Conservation (phyloP, 345 rosid species). For the Camelina laxa region DNA sequence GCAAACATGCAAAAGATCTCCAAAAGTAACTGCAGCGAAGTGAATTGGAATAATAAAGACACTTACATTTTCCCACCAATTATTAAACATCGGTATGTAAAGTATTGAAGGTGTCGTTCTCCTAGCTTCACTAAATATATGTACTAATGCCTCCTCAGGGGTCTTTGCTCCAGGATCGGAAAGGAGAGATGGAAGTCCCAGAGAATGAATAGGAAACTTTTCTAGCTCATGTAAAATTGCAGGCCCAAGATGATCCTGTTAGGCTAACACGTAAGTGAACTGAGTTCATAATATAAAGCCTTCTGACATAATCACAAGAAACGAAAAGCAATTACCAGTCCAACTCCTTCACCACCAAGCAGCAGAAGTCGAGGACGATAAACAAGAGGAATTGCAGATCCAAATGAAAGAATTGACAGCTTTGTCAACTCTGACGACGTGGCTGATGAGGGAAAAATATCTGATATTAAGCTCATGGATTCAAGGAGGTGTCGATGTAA, state of each 20-base stretch:
- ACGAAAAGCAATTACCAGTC: slow-evolving; percentile 72
- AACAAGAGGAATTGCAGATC: slow-evolving; percentile 89
- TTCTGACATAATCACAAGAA: slow-evolving; percentile 37
- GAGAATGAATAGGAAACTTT: slow-evolving; percentile 94
- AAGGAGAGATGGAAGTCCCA: slow-evolving; percentile 97
- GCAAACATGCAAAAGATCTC: slow-evolving; percentile 28
- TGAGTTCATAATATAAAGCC: slow-evolving; percentile 45
- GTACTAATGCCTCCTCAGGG: slow-evolving; percentile 98
- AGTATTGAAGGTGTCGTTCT: slow-evolving; percentile 95
- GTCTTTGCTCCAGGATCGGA: slow-evolving; percentile 99
- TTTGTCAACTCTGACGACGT: slow-evolving; percentile 76
- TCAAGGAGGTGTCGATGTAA: slow-evolving; percentile 77
- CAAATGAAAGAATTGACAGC: slow-evolving; percentile 93
- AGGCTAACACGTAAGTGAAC: slow-evolving; percentile 76
- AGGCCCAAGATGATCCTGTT: slow-evolving; percentile 99
- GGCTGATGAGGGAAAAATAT: slow-evolving; percentile 75
- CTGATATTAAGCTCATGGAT: slow-evolving; percentile 72
- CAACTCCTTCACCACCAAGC: slow-evolving; percentile 85
- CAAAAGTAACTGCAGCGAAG: slow-evolving; percentile 20
- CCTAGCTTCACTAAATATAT: slow-evolving; percentile 98
- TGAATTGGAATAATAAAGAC: slow-evolving; percentile 20
- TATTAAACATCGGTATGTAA: slow-evolving; percentile 85
- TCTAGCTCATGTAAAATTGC: slow-evolving; percentile 95
- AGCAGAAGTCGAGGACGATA: slow-evolving; percentile 95
- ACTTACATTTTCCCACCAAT: slow-evolving; percentile 99